Conservation (phyloP, 2,329 filamentous ascomycete genomes). For the Pseudopithomyces maydicus region DNA sequence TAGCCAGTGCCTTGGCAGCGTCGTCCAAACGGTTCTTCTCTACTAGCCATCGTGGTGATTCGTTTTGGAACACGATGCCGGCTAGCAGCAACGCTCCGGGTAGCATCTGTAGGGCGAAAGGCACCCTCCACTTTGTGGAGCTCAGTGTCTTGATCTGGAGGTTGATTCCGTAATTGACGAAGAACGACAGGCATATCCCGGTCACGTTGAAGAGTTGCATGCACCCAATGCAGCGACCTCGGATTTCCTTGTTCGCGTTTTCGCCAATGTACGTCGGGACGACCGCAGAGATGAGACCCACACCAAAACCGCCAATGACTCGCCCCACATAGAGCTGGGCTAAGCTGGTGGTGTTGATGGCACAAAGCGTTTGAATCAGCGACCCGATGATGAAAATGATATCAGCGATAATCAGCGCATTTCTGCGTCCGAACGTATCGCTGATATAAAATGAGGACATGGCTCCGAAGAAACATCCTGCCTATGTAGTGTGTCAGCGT, state of each 20-base stretch:
- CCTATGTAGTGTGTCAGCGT: slow-evolving; percentile 15
- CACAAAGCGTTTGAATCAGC: slow-evolving; percentile 48
- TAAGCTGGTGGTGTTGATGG: slow-evolving; percentile 39
- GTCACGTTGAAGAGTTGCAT: slow-evolving; percentile 50
- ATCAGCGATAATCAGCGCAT: slow-evolving; percentile 49
- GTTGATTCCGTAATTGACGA: slow-evolving; percentile 58
- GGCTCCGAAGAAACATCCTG: slow-evolving; percentile 53
- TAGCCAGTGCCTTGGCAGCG: slow-evolving; percentile 49
- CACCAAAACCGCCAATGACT: slow-evolving; percentile 52
- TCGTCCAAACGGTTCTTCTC: slow-evolving; percentile 55
- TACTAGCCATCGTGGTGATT: slow-evolving; percentile 61
- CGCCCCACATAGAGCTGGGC: slow-evolving; percentile 50
- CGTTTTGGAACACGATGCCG: slow-evolving; percentile 58
- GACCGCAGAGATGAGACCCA: slow-evolving; percentile 49
- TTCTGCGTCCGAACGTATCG: slow-evolving; percentile 49
- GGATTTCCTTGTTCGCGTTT: slow-evolving; percentile 50
- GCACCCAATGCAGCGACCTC: slow-evolving; percentile 45
- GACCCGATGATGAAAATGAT: slow-evolving; percentile 50
- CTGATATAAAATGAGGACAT: slow-evolving; percentile 49
- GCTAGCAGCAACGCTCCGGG: slow-evolving; percentile 57
- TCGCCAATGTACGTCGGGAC: slow-evolving; percentile 54
- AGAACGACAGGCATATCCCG: slow-evolving; percentile 57
- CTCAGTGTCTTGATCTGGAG: slow-evolving; percentile 49
- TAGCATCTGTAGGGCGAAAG: slow-evolving; percentile 59
- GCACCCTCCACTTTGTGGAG: slow-evolving; percentile 59